Base-by-base conservation (phyloP, 2,329 filamentous ascomycete genomes). In the Daldinia sp. region DNA sequence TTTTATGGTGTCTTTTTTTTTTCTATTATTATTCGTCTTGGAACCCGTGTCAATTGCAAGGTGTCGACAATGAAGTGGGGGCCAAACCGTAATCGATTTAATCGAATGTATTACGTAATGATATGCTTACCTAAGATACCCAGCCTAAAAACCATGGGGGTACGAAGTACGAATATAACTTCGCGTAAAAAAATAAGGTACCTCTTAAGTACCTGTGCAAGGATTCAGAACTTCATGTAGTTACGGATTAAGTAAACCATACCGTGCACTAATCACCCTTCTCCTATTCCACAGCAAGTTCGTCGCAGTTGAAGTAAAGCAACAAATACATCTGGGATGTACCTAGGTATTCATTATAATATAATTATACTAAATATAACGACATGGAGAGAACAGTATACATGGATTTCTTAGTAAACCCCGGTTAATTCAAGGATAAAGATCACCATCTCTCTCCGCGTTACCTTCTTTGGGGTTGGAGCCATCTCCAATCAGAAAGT, bases 31-130 rank as follows among this genome's bases (percentile, higher is more conserved):
- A 27, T 51, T 58, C 15, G n/a, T 39, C 19, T 41, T 41, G 21
- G 4, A 21, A 41, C 27, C 32, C 29, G 13, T 45, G 30, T 63
- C 58, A 63, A 66, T 68, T 69, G 64, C 67, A 58, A 69, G 61
- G 67, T 69, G 67, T 69, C 67, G 66, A 63, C 27, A 67, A 61
- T 48, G 15, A 15, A 13, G 39, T 27, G 39, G 39, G 37, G 39
- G 21, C 39, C 13, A 4, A 45, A 45, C 25, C 1, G 11, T 5
- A 43, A 43, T 43, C 19, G 11, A 25, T 25, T 7, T 45, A 43
- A 11, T n/a, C 9, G 10, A 23, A 13, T 4, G 13, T n/a, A 45
- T 45, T 45, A 45, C 15, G 39, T 45, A 45, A 45, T 45, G 8
- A 25, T 2, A 7, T 9, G 11, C 3, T 41, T 11, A 19, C 30